Conservation (phyloP, 345 rosid genomes). For the Rhodomyrtus tomentosa region DNA sequence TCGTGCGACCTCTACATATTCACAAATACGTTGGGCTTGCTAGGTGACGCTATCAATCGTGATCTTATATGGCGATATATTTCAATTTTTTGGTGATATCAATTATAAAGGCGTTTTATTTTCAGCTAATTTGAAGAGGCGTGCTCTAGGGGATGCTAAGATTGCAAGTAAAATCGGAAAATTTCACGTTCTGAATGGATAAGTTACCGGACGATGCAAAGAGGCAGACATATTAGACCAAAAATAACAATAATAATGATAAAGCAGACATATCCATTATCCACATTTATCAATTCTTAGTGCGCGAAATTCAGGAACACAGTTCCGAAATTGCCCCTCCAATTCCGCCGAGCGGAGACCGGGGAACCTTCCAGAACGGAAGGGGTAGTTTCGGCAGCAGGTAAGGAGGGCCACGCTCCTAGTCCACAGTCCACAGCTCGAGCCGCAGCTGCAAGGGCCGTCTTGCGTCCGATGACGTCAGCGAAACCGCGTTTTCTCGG, state of each 20-base stretch:
- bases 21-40: fast-evolving
- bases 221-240: neutral
- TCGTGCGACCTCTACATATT: neutral
- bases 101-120: neutral
- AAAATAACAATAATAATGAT: too few species aligned
- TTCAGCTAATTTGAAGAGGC: neutral
- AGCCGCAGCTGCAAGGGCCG: neutral
- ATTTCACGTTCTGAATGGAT: neutral
- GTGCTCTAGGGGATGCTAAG: neutral
- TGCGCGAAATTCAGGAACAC: neutral
- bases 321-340: neutral
- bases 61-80: neutral
- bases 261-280: too few species aligned
- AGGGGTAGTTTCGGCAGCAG: conserved; percentile 17
- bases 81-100: neutral
- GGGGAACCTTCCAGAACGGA: neutral
- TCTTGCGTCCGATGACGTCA: neutral
- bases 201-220: neutral
- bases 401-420: neutral
- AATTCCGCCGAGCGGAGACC: neutral
- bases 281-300: too few species aligned
- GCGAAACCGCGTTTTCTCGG: neutral
- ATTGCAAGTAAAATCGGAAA: neutral
- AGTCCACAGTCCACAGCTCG: neutral
- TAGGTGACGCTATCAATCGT: too few species aligned